Percentiles rank a stretch among this genome's conserved stretches.
These are phyloP conservation scores for Clavispora vitiphila DNA, from an alignment of 805 yeast genomes.

Conservation along the genomic window DNA sequence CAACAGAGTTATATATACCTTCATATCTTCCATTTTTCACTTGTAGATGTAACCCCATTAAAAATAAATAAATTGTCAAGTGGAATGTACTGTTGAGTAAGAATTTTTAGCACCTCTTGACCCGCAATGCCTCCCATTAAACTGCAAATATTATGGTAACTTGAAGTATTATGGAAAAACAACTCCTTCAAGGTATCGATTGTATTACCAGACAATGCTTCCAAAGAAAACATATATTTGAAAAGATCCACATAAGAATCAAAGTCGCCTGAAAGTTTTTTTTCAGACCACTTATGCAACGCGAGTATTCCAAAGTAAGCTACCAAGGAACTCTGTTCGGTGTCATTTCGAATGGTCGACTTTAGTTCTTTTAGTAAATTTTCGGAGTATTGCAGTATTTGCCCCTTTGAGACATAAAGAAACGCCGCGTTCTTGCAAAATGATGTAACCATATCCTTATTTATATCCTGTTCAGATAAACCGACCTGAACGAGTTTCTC, in stretches of 20 bases:
- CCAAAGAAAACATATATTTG: conserved; percentile 11
- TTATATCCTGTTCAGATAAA: conserved; percentile 23
- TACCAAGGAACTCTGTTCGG: conserved; percentile 12
- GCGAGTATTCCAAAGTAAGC: conserved; percentile 44
- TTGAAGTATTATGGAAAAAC: conserved; percentile 35
- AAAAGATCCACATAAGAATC: conserved; percentile 18
- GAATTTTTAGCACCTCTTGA: conserved; percentile 73
- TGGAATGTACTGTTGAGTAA: conserved; percentile 80
- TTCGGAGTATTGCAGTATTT: not conserved
- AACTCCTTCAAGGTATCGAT: conserved; percentile 25
- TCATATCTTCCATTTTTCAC: conserved; percentile 36
- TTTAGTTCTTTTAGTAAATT: conserved; percentile 1
- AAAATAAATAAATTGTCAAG: conserved; percentile 63
- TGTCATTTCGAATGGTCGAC: not conserved
- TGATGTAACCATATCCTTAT: conserved; percentile 30
- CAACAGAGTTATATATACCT: not conserved
- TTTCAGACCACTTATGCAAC: conserved; percentile 17
- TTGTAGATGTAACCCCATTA: conserved; percentile 62
- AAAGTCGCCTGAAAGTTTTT: conserved; percentile 20
- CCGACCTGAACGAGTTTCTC: conserved; percentile 23
- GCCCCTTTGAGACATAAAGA: conserved; percentile 47
- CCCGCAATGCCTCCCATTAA: conserved; percentile 81
- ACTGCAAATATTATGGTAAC: conserved; percentile 57
- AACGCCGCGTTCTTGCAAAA: conserved; percentile 63
- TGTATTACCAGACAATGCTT: conserved; percentile 15